Evolutionary conservation across 2,329 filamentous ascomycete species (phyloP).

Genomic region (Atkinsonella texensis): DNA sequence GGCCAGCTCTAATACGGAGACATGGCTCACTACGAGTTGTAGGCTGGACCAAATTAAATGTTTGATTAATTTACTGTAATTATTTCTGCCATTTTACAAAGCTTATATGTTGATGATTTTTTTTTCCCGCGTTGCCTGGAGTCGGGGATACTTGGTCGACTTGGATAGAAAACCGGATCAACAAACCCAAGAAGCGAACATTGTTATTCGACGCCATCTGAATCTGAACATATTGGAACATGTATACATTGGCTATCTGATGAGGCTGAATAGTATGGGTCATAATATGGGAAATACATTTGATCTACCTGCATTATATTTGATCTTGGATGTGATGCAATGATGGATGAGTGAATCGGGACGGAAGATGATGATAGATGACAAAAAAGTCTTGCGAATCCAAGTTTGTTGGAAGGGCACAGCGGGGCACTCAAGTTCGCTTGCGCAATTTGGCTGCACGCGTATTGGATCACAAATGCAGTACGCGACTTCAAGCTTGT

Average conservation of each 20-base stretch:
- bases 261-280: not conserved
- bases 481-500: too few species aligned
- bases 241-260: not conserved
- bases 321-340: too few species aligned
- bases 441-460: too few species aligned
- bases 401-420: too few species aligned
- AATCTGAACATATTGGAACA: not conserved
- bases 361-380: too few species aligned
- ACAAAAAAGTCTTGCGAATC: too few species aligned
- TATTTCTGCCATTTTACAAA: not conserved
- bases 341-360: too few species aligned
- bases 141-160: not conserved
- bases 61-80: not conserved
- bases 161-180: not conserved
- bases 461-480: too few species aligned
- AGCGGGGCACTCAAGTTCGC: too few species aligned
- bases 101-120: not conserved
- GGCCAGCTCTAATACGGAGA: constrained; percentile 49
- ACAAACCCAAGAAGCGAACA: not conserved
- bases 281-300: not conserved
- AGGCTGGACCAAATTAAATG: not conserved
- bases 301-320: too few species aligned
- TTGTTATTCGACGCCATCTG: not conserved
- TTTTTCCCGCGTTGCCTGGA: constrained; percentile 1
- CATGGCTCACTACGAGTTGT: constrained; percentile 1